These are phyloP conservation scores for Danielia reshetovae DNA, from an alignment of 805 yeast species.

Conservation along the genomic window DNA sequence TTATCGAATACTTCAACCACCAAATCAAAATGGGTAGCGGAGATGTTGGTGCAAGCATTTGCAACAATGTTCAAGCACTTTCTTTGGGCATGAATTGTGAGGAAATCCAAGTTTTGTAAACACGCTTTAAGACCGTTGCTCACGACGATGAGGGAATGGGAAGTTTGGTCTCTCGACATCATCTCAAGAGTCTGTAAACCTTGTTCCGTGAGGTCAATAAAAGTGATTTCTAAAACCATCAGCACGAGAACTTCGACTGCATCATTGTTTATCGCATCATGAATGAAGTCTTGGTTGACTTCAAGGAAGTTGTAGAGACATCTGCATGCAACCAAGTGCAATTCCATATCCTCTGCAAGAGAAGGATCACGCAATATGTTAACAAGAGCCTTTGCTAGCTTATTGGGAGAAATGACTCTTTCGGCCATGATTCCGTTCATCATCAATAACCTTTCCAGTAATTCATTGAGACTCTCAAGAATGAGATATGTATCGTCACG, in stretches of 20 bases:
- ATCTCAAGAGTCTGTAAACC: conserved; percentile 71
- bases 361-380: conserved; percentile 53
- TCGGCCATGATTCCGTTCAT: conserved; percentile 62
- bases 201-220: conserved; percentile 90
- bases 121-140: conserved; percentile 64
- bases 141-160: conserved; percentile 46
- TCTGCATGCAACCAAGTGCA: conserved; percentile 81
- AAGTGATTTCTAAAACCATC: conserved; percentile 69
- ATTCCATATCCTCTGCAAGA: conserved; percentile 63
- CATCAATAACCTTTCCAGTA: conserved; percentile 64
- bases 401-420: conserved; percentile 56
- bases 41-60: conserved; percentile 55
- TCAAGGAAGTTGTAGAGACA: conserved; percentile 80
- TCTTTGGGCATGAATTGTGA: conserved; percentile 84
- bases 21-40: conserved; percentile 39
- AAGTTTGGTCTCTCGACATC: conserved; percentile 53
- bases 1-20: conserved; percentile 57
- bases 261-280: conserved; percentile 59
- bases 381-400: conserved; percentile 52
- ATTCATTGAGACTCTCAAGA: conserved; percentile 60
- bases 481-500: conserved; percentile 58
- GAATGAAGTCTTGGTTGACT: conserved; percentile 60
- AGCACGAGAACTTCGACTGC: conserved; percentile 63
- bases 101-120: conserved; percentile 76
- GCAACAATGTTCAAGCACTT: conserved; percentile 73